A percentile compares a stretch with the other conserved stretches of the same genome.
These are phyloP conservation scores for Rauvolfia tetraphylla DNA, from an alignment of 257 asterid genomes.

Conservation along the genomic window DNA sequence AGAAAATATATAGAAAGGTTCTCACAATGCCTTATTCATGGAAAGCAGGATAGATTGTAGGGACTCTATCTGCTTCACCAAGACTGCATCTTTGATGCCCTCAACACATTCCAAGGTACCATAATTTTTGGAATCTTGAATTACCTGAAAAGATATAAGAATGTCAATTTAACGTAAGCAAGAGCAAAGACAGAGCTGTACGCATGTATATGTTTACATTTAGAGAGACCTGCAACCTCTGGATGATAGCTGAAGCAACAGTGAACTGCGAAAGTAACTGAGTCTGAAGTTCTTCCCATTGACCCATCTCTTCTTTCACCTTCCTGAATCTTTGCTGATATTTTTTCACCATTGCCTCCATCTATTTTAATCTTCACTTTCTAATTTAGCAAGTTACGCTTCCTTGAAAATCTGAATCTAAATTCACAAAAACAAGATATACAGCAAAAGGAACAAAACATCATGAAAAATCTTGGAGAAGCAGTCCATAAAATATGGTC, in stretches of 20 bases:
- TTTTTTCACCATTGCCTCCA: conserved; percentile 40
- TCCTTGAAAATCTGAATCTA: too few species aligned
- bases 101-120: conserved; percentile 53
- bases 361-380: too few species aligned
- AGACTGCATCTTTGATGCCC: conserved; percentile 51
- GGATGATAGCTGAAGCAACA: conserved; percentile 62
- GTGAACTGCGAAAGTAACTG: conserved; percentile 53
- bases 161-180: background rate
- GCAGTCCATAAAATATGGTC: too few species aligned
- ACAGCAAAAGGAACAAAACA: too few species aligned
- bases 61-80: conserved; percentile 69
- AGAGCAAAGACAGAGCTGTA: background rate
- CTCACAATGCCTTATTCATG: conserved; percentile 58
- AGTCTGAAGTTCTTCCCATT: conserved; percentile 72
- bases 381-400: too few species aligned
- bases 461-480: too few species aligned
- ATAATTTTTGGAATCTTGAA: conserved; percentile 46
- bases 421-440: too few species aligned
- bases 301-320: conserved; percentile 56
- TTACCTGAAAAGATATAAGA: conserved; percentile 28
- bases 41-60: conserved; percentile 45
- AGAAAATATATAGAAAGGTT: background rate
- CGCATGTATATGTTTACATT: background rate
- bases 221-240: conserved; percentile 59
- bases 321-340: conserved; percentile 63